Conservation (phyloP, 2,329 filamentous ascomycete species). For the Scortechinia acanthostroma region DNA sequence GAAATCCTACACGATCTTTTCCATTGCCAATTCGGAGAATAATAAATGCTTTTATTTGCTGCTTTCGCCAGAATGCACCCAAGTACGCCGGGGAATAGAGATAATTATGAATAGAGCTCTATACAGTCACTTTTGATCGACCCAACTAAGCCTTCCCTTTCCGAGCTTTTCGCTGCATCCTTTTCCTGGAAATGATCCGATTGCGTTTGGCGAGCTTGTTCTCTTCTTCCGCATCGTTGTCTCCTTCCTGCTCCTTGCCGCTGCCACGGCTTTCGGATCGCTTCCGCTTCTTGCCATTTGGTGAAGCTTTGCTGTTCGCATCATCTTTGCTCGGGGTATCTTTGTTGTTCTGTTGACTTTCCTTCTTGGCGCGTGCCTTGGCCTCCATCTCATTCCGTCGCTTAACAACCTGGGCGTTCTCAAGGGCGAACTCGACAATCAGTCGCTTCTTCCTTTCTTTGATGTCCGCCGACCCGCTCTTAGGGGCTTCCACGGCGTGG, state of each 20-base stretch:
- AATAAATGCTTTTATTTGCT: constrained; percentile 1
- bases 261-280: constrained; percentile 10
- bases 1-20: no score
- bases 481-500: constrained; percentile 28
- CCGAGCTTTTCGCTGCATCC: constrained; percentile 57
- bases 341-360: constrained; percentile 5
- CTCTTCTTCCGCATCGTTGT: constrained; percentile 22
- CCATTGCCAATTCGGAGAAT: no score
- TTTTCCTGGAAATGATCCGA: constrained; percentile 79
- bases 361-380: constrained; percentile 12
- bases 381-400: constrained; percentile 62
- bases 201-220: constrained; percentile 37
- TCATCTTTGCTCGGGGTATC: constrained; percentile 1
- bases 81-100: no score
- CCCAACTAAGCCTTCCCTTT: background rate
- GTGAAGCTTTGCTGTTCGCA: constrained; percentile 5
- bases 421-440: constrained; percentile 94
- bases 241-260: constrained; percentile 9
- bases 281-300: constrained; percentile 5
- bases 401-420: constrained; percentile 92
- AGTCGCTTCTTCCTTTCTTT: constrained; percentile 70
- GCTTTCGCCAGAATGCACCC: no score
- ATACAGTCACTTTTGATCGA: no score
- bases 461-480: constrained; percentile 38
- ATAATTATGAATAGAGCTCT: no score